These are phyloP conservation scores for Mycosphaerella arachidis DNA, from an alignment of 2,329 filamentous ascomycete species.

Conservation along the genomic window DNA sequence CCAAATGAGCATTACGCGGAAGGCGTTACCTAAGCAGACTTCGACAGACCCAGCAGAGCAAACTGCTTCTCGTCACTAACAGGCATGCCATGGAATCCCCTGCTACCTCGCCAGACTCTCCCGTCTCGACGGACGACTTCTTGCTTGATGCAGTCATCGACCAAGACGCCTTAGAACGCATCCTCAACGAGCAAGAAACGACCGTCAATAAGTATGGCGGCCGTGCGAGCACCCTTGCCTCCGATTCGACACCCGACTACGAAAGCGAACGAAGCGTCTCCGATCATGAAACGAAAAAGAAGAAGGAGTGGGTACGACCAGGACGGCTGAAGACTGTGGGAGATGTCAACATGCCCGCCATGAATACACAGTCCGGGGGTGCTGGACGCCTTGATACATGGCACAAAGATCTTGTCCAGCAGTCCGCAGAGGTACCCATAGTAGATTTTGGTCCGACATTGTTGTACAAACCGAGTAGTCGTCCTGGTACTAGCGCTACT, in stretches of 20 bases:
- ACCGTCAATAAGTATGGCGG: conserved; percentile 15
- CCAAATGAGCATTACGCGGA: conserved; percentile 27
- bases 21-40: conserved; percentile 23
- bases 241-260: conserved; percentile 68
- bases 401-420: conserved; percentile 31
- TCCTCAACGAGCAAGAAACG: conserved; percentile 24
- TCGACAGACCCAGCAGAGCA: background rate
- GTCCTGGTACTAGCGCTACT: conserved; percentile 54
- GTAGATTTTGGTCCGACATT: conserved; percentile 85
- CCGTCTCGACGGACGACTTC: conserved; percentile 23
- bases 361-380: conserved; percentile 36
- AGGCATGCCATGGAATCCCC: conserved; percentile 19
- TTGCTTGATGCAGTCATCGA: conserved; percentile 37
- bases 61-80: conserved; percentile 1
- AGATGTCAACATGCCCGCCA: conserved; percentile 41
- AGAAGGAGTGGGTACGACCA: conserved; percentile 64
- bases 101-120: conserved; percentile 14
- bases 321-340: conserved; percentile 79
- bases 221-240: conserved; percentile 16
- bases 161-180: conserved; percentile 40
- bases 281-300: conserved; percentile 40
- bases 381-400: conserved; percentile 30
- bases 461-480: conserved; percentile 56
- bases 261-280: conserved; percentile 57
- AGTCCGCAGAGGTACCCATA: conserved; percentile 59